Evolutionary conservation across 2,329 filamentous ascomycete species (phyloP).

Genomic region (Teratosphaeria zuluensis): DNA sequence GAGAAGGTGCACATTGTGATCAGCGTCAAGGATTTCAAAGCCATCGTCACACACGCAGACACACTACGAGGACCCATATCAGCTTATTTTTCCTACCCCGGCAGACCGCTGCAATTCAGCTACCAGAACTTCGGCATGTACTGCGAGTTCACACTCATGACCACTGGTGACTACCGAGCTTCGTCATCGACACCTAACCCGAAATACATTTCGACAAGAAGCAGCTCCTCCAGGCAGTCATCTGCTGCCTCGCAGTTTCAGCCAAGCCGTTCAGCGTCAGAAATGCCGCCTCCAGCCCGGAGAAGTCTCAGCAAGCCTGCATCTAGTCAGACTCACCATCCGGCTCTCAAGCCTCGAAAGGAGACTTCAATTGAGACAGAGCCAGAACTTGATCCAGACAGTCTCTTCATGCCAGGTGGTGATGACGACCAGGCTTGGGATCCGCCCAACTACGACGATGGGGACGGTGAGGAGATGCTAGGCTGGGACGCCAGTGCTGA

Average conservation of each 20-base stretch:
- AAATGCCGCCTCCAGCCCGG: conserved; percentile 35
- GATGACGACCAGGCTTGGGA: conserved; percentile 67
- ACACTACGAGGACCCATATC: conserved; percentile 56
- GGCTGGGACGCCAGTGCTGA: conserved; percentile 65
- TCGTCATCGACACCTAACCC: conserved; percentile 25
- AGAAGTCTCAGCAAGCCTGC: conserved; percentile 25
- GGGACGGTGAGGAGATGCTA: conserved; percentile 56
- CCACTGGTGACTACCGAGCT: conserved; percentile 53
- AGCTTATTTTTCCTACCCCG: conserved; percentile 61
- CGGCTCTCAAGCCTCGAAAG: conserved; percentile 13
- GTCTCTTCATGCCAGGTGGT: conserved; percentile 57
- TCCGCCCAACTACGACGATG: conserved; percentile 55
- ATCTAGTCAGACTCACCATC: conserved; percentile 19
- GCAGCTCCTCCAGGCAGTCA: conserved; percentile 15
- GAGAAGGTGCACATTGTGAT: conserved; percentile 70
- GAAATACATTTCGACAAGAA: conserved; percentile 30
- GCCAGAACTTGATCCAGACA: conserved; percentile 53
- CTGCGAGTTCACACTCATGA: conserved; percentile 76
- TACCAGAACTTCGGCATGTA: conserved; percentile 60
- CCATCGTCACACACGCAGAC: conserved; percentile 66
- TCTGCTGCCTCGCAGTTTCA: conserved; percentile 11
- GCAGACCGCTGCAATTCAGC: conserved; percentile 60
- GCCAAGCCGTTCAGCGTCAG: conserved; percentile 12
- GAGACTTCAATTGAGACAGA: conserved; percentile 36
- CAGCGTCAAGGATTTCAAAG: conserved; percentile 73